A percentile compares a stretch with the other conserved stretches of the same genome.
Conservation (phyloP, 2,329 filamentous ascomycete species). For the Claviceps capensis region DNA sequence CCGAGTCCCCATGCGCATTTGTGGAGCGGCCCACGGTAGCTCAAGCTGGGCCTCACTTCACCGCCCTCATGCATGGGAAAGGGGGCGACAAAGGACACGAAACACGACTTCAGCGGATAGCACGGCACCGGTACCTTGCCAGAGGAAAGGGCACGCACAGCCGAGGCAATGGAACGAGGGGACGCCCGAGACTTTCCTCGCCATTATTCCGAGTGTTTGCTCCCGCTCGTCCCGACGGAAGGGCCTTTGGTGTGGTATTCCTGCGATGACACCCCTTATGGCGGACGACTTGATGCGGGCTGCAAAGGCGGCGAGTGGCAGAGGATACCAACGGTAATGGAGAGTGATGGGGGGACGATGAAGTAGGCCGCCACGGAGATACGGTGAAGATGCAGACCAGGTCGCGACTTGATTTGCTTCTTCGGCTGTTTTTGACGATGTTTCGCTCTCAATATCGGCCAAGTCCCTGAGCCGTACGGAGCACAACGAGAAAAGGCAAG, state of each 20-base stretch:
- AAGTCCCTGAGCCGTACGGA: no score
- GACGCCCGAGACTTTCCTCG: conserved; percentile 17
- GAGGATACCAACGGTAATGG: no score
- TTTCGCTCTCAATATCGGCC: no score
- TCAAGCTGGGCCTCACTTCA: neutral
- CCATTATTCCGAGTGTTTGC: conserved; percentile 29
- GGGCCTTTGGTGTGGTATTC: conserved; percentile 16
- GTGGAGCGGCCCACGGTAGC: neutral
- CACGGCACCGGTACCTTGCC: neutral
- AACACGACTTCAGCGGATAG: neutral
- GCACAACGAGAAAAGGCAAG: no score
- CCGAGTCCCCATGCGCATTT: neutral
- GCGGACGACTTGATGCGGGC: neutral
- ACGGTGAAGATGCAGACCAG: neutral
- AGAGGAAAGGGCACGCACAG: neutral
- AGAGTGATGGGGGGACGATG: neutral
- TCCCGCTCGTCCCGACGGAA: conserved; percentile 16
- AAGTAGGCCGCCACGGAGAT: neutral
- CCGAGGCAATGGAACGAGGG: neutral
- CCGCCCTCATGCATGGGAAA: neutral
- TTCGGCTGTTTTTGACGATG: neutral
- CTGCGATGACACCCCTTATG: conserved; percentile 20
- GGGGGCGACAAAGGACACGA: neutral
- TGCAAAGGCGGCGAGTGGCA: neutral
- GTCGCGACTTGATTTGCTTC: neutral